These are phyloP conservation scores for Oryza meyeriana DNA, from an alignment of 176 grass and related monocot genomes.

Conservation along the genomic window DNA sequence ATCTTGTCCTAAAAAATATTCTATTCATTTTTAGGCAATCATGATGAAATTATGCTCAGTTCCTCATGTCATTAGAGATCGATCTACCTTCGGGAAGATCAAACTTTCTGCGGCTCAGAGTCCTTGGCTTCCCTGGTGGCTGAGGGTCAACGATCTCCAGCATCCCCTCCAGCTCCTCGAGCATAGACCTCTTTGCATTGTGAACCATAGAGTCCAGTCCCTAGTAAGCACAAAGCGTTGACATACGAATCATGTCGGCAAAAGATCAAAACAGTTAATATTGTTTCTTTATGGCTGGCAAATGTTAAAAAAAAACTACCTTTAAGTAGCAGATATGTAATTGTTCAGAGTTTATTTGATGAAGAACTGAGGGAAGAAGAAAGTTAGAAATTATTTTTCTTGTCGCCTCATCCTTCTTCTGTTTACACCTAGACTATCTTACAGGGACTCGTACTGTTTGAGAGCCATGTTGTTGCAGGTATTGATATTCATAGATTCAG, in stretches of 20 bases:
- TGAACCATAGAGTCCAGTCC: conserved; percentile 72
- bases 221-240: conserved; percentile 16
- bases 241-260: neutral
- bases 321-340: too few relatives aligned
- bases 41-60: too few relatives aligned
- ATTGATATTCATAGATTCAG: neutral
- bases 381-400: neutral
- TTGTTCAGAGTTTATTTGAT: neutral
- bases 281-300: neutral
- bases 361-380: neutral
- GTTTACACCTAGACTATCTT: neutral
- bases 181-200: conserved; percentile 72
- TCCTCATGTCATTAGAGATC: conserved; percentile 41
- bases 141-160: too few relatives aligned
- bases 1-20: too few relatives aligned
- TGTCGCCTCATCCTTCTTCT: neutral
- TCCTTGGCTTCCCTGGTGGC: conserved; percentile 33
- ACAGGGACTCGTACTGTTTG: neutral
- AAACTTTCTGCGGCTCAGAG: conserved; percentile 39
- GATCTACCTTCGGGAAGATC: conserved; percentile 61
- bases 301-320: neutral
- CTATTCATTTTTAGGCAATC: too few relatives aligned
- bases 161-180: conserved; percentile 72
- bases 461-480: neutral
- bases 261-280: neutral